Evolutionary conservation across 768 basidiomycete species (phyloP).

Genomic region (Pilatotrama ljubarskyi): DNA sequence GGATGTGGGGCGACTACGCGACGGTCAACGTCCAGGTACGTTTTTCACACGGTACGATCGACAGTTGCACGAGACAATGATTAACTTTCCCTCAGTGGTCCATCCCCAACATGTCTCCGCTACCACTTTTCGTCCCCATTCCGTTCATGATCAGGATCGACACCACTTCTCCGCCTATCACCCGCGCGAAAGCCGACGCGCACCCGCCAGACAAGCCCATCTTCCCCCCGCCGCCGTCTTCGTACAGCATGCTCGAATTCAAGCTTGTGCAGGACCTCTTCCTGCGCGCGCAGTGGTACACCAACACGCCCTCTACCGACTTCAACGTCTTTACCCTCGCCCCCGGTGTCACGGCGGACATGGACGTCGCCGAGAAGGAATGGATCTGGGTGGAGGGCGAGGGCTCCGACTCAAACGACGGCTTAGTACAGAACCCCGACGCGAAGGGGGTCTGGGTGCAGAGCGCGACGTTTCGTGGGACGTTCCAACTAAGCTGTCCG

Average conservation of each 20-base stretch:
- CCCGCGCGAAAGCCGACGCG: constrained; percentile 1
- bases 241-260: constrained; percentile 7
- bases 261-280: constrained; percentile 6
- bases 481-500: constrained; percentile 11
- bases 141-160: constrained; percentile 19
- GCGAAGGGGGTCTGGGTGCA: constrained; percentile 16
- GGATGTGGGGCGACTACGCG: constrained; percentile 10
- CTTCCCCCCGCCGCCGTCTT: constrained; percentile 8
- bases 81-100: not conserved
- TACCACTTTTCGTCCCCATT: constrained; percentile 11
- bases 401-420: too few relatives aligned
- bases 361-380: not conserved
- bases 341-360: not conserved
- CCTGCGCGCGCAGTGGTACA: not conserved
- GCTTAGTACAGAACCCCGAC: not conserved
- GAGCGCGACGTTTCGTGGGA: not conserved
- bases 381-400: not conserved
- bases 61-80: not conserved
- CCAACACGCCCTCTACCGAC: not conserved
- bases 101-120: constrained; percentile 7
- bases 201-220: constrained; percentile 1
- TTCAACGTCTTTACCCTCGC: not conserved
- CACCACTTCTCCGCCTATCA: constrained; percentile 3
- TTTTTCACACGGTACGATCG: not conserved
- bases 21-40: constrained; percentile 12